Evolutionary conservation across 148 eudicot genomes (phyloP), one percentile per base, ranked within the genome.

Genomic region (Camellia sinensis): DNA sequence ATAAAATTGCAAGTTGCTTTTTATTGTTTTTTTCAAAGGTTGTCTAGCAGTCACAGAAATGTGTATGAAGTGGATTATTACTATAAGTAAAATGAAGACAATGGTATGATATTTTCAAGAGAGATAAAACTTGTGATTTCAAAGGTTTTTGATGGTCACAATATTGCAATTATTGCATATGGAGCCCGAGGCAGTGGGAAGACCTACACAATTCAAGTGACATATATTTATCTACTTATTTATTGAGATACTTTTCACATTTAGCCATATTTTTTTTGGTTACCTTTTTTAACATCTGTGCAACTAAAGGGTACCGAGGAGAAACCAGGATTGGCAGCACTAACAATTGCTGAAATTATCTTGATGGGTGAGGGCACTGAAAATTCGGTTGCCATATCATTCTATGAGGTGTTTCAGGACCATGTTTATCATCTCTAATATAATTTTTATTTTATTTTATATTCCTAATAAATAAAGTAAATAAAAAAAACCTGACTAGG

Each of bases 101-200:
- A 62, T 73, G 78, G 75, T 64, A 63, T 81, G 53, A 87, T 96
- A 37, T 96, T 85, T 76, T 41, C 77, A 22, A 84, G 81, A 73
- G 99, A 96, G 81, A 62, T 96, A 22, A 81, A 89, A 76, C 95
- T 89, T 76, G 52, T 91, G 83, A 80, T 96, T 77, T 72, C 90
- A 60, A 85, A 84, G 59, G 85, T 90, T 62, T 83, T 91, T 75
- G 82, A 84, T 81, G 98, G 97, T 43, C 86, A 81, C 78, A 88
- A 90, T 66, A 82, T 82, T 54, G 81, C 97, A 0, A 76, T 96
- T 73, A 87, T 96, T 77, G 95, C 93, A 19, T 91, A 86, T 69
- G 98, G 99, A 78, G 91, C 98, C 44, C 90, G 86, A 84, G 91
- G 89, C 60, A 92, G 97, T 78, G 99, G 99, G 74, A 96, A 96